phyloP scores from a whole-genome alignment of 2,329 filamentous ascomycete genomes.

The Thielaviopsis populi region DNA sequence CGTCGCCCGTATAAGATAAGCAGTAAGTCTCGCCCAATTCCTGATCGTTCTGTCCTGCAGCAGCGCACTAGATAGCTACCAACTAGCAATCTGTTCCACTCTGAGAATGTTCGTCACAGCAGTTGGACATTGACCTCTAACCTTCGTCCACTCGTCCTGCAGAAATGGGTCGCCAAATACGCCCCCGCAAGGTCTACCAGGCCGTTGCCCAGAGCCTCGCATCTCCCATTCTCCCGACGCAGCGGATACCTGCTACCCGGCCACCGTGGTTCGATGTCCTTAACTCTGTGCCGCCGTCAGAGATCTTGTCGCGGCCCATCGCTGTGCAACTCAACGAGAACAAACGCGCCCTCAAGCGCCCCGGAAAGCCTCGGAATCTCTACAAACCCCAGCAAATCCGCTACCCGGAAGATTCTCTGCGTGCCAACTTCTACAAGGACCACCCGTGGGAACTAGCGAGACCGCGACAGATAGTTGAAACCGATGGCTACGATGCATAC shows the following conservation, averaged over 20 bases:
- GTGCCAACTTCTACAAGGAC: slow-evolving; percentile 73
- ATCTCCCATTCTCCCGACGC: slow-evolving; percentile 25
- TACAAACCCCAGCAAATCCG: slow-evolving; percentile 65
- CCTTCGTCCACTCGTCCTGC: neutral
- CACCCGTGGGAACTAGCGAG: slow-evolving; percentile 95
- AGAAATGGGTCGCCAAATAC: slow-evolving; percentile 31
- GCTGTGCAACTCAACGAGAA: slow-evolving; percentile 23
- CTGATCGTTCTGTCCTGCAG: neutral
- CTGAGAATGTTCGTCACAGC: neutral
- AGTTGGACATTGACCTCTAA: neutral
- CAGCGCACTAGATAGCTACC: neutral
- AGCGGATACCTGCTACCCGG: slow-evolving; percentile 23
- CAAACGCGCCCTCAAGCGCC: slow-evolving; percentile 24
- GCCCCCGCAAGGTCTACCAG: slow-evolving; percentile 34
- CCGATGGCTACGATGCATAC: slow-evolving; percentile 67
- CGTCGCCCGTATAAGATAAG: neutral
- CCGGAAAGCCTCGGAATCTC: slow-evolving; percentile 51
- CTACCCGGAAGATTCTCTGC: slow-evolving; percentile 73
- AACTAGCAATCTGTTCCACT: neutral
- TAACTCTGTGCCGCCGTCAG: slow-evolving; percentile 40
- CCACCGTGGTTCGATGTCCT: slow-evolving; percentile 39
- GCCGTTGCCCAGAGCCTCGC: slow-evolving; percentile 31
- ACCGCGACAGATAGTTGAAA: slow-evolving; percentile 70
- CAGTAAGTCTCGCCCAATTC: neutral
- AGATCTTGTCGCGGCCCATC: slow-evolving; percentile 40